A percentile compares a stretch with the other conserved stretches of the same genome.
phyloP scores from a whole-genome alignment of 257 asterid species.

The Nicotiana attenuata region DNA sequence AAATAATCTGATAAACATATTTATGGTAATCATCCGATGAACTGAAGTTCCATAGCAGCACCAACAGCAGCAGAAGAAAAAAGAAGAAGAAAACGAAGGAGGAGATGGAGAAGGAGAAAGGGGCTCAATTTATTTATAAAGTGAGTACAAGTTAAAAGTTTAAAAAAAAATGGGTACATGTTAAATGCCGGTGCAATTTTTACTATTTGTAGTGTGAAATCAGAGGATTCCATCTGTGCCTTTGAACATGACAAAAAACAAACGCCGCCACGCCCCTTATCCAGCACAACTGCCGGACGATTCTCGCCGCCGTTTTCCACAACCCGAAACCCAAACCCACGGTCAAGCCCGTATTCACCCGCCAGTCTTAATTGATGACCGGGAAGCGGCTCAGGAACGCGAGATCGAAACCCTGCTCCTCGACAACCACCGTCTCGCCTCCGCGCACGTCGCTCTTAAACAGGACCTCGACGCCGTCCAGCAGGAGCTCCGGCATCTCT shows the following conservation, averaged over 20 bases:
- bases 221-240: not conserved
- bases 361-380: conserved; percentile 32
- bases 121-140: no score
- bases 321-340: conserved; percentile 20
- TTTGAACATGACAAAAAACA: conserved; percentile 19
- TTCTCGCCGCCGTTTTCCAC: conserved; percentile 19
- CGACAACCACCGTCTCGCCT: conserved; percentile 78
- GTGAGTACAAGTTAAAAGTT: no score
- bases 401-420: conserved; percentile 59
- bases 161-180: no score
- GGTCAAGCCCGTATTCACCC: conserved; percentile 16
- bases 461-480: conserved; percentile 47
- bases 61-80: no score
- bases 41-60: no score
- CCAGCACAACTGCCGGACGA: conserved; percentile 21
- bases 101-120: no score
- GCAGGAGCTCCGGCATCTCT: conserved; percentile 62
- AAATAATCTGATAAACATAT: no score
- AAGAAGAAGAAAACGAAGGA: no score
- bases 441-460: conserved; percentile 60
- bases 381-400: conserved; percentile 47
- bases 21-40: no score
- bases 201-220: no score
- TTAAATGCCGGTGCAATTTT: no score
- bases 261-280: conserved; percentile 8